A percentile compares a stretch with the other conserved stretches of the same genome.
Evolutionary conservation across 495 filamentous ascomycete genomes (phyloP).

Genomic region (Penicillium crystallinum): DNA sequence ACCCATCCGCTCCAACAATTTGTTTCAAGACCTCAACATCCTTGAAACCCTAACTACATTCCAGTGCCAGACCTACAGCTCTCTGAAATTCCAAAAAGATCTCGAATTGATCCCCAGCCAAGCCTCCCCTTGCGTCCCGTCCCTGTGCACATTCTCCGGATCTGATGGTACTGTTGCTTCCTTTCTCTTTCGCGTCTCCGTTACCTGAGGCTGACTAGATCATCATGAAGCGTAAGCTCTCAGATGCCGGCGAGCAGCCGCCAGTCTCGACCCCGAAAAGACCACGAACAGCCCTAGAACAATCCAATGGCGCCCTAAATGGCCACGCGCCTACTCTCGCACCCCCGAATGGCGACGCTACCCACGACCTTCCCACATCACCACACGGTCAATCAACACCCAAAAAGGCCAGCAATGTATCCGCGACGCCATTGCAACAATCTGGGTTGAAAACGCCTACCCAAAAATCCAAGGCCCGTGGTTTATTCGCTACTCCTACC

Average conservation of each 20-base stretch:
- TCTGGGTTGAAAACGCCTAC: conserved; percentile 43
- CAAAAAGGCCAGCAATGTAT: conserved; percentile 30
- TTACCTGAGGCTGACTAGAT: conserved; percentile 16
- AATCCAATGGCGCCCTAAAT: conserved; percentile 28
- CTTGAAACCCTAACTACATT: conserved; percentile 1
- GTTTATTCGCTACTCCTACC: conserved; percentile 39
- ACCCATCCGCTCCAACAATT: conserved; percentile 12
- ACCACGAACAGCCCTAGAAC: conserved; percentile 21
- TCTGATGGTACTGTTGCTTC: conserved; percentile 38
- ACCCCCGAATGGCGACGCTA: conserved; percentile 16
- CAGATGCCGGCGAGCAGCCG: conserved; percentile 36
- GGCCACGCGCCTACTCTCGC: conserved; percentile 18
- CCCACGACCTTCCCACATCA: conserved; percentile 26
- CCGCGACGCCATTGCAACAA: conserved; percentile 35
- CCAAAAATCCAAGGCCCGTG: conserved; percentile 36
- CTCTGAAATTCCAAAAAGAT: conserved; percentile 1
- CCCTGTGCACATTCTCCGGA: conserved; percentile 29
- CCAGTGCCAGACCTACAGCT: conserved; percentile 3
- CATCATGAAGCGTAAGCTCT: conserved; percentile 44
- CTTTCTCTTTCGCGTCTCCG: conserved; percentile 15
- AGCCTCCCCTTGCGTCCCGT: conserved; percentile 25
- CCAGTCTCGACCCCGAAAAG: conserved; percentile 41
- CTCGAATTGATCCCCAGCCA: conserved; percentile 6
- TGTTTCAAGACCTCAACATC: conserved; percentile 12
- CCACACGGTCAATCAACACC: conserved; percentile 34